Percentiles rank a stretch among this genome's conserved stretches.
Conservation (phyloP, 169 alveolate genomes). For the Nephromyces sp. region DNA sequence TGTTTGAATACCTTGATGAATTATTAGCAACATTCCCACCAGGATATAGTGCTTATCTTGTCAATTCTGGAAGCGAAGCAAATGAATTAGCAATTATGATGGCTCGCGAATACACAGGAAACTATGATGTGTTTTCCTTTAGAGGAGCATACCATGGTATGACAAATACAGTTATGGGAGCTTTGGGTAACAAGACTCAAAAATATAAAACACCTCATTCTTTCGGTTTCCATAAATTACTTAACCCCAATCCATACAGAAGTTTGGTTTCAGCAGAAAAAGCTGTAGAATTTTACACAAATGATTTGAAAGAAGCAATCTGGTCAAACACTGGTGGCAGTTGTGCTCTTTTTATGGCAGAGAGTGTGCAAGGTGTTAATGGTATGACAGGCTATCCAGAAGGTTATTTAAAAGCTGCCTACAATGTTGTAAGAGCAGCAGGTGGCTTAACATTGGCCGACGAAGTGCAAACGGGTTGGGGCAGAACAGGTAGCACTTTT, state of each 20-base stretch:
- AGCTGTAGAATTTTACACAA: constrained; percentile 5
- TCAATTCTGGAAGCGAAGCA: constrained; percentile 46
- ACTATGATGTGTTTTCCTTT: not conserved
- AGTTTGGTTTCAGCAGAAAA: not conserved
- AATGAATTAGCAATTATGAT: constrained; percentile 33
- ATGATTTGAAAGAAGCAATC: not conserved
- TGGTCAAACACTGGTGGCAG: not conserved
- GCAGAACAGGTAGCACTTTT: constrained; percentile 34
- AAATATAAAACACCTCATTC: not conserved
- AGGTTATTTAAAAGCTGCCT: constrained; percentile 15
- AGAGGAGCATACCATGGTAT: not conserved
- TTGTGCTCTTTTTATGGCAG: not conserved
- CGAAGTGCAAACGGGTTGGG: constrained; percentile 35
- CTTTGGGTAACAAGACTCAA: not conserved
- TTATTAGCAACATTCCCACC: not conserved
- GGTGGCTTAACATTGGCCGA: constrained; percentile 50
- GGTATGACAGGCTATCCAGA: constrained; percentile 8
- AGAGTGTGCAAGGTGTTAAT: constrained; percentile 14
- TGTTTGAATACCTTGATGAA: not conserved
- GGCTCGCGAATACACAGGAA: constrained; percentile 31
- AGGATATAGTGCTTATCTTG: constrained; percentile 3
- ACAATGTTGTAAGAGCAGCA: constrained; percentile 14
- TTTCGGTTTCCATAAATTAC: not conserved
- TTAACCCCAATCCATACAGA: not conserved
- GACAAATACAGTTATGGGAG: constrained; percentile 1